These are phyloP conservation scores for Aurantiochytrium sp. DNA, from an alignment of 108 stramenopile species.

Conservation along the genomic window DNA sequence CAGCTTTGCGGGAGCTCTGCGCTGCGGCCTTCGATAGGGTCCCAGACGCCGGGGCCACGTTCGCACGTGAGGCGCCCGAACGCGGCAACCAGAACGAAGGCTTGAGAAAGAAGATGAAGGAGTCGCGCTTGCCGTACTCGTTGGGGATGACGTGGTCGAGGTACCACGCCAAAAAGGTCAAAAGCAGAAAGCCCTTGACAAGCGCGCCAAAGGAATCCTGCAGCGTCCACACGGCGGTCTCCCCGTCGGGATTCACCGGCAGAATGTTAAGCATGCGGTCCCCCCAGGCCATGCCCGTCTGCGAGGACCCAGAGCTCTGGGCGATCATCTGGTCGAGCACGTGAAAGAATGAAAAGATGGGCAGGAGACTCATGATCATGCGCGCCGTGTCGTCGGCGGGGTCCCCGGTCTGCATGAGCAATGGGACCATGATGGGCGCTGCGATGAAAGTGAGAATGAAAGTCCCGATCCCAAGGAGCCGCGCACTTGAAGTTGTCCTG, in stretches of 20 bases:
- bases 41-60: too few species aligned
- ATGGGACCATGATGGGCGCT: not conserved
- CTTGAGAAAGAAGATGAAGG: not conserved
- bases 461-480: not conserved
- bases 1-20: too few species aligned
- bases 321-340: not conserved
- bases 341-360: conserved; percentile 8
- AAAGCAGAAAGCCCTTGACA: not conserved
- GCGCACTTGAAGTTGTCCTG: not conserved
- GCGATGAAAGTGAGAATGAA: conserved; percentile 27
- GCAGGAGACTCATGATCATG: not conserved
- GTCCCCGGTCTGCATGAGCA: not conserved
- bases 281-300: not conserved
- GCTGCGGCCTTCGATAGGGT: too few species aligned
- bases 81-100: conserved; percentile 26
- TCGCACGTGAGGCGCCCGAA: too few species aligned
- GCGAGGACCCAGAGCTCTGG: not conserved
- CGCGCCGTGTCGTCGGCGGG: not conserved
- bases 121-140: conserved; percentile 42
- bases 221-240: not conserved
- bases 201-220: not conserved
- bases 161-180: conserved; percentile 49
- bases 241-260: not conserved
- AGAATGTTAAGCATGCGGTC: not conserved
- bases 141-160: conserved; percentile 51